Percentiles rank a stretch among this genome's conserved stretches.
These are phyloP conservation scores for Globisporangium apiculatum DNA, from an alignment of 352 stramenopile species.

Conservation along the genomic window DNA sequence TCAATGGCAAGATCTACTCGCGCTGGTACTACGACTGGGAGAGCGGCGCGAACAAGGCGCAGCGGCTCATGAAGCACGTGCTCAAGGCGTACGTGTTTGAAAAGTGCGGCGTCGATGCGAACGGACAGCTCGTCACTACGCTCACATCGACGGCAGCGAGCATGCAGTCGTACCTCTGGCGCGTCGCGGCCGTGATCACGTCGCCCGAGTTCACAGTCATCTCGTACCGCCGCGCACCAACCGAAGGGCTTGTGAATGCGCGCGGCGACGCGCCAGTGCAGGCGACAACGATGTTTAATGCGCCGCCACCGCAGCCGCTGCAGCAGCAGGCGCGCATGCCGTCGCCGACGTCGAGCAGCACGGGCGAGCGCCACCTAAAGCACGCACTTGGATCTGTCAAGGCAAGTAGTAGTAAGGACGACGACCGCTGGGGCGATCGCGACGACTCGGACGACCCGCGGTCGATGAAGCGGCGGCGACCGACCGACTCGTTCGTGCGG, in stretches of 20 bases:
- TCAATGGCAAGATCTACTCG: slow-evolving; percentile 34
- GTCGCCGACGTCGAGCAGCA: neutral
- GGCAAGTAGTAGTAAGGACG: neutral
- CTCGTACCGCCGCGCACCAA: slow-evolving; percentile 54
- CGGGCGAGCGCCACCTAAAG: neutral
- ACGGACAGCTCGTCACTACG: slow-evolving; percentile 22
- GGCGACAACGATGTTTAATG: no score
- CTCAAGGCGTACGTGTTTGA: slow-evolving; percentile 42
- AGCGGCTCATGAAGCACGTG: slow-evolving; percentile 37
- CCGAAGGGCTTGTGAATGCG: slow-evolving; percentile 7
- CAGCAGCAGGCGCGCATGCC: neutral
- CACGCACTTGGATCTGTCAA: neutral
- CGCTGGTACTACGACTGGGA: slow-evolving; percentile 47
- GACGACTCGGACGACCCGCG: slow-evolving; percentile 1
- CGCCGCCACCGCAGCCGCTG: neutral
- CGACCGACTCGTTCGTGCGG: slow-evolving; percentile 12
- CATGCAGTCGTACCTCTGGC: slow-evolving; percentile 25
- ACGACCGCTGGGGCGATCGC: slow-evolving; percentile 2
- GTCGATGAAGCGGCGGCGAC: slow-evolving; percentile 9
- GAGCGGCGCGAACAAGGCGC: slow-evolving; percentile 31
- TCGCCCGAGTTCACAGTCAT: slow-evolving; percentile 68
- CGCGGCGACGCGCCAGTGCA: no score
- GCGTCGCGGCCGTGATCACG: slow-evolving; percentile 34
- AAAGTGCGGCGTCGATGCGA: slow-evolving; percentile 24
- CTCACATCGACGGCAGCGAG: slow-evolving; percentile 6